Conservation (phyloP, 495 filamentous ascomycete genomes). For the Choiromyces venosus region DNA sequence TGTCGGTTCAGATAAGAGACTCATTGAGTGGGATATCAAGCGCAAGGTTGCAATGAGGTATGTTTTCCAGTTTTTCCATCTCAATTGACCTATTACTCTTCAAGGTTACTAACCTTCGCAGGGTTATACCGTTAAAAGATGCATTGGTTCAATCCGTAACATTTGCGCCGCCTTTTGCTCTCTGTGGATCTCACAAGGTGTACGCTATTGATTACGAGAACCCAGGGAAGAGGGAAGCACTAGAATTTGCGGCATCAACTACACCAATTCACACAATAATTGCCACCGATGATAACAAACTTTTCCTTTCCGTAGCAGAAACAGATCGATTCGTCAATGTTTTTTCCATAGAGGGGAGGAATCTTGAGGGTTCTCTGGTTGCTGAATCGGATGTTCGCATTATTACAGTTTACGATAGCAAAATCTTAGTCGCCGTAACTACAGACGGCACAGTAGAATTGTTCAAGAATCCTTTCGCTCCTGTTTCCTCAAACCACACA, state of each 20-base stretch:
- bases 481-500: conserved; percentile 40
- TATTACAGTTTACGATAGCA: conserved; percentile 41
- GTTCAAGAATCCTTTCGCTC: conserved; percentile 53
- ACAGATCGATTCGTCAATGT: conserved; percentile 55
- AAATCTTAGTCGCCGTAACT: conserved; percentile 50
- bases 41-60: conserved; percentile 50
- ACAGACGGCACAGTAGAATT: conserved; percentile 54
- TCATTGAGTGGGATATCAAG: conserved; percentile 57
- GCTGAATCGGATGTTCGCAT: conserved; percentile 51
- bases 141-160: conserved; percentile 47
- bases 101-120: neutral
- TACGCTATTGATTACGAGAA: conserved; percentile 51
- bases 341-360: conserved; percentile 48
- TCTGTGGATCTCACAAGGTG: conserved; percentile 55
- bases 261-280: conserved; percentile 52
- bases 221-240: conserved; percentile 42
- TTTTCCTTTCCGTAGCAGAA: conserved; percentile 49
- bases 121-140: conserved; percentile 11
- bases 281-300: conserved; percentile 46
- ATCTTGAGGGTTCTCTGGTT: conserved; percentile 51
- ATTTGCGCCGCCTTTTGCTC: conserved; percentile 47
- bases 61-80: conserved; percentile 38
- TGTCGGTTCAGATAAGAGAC: conserved; percentile 56
- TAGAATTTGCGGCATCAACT: conserved; percentile 52
- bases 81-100: neutral